Base-by-base conservation (phyloP, 345 rosid species). In the Odontarrhena argentea region DNA sequence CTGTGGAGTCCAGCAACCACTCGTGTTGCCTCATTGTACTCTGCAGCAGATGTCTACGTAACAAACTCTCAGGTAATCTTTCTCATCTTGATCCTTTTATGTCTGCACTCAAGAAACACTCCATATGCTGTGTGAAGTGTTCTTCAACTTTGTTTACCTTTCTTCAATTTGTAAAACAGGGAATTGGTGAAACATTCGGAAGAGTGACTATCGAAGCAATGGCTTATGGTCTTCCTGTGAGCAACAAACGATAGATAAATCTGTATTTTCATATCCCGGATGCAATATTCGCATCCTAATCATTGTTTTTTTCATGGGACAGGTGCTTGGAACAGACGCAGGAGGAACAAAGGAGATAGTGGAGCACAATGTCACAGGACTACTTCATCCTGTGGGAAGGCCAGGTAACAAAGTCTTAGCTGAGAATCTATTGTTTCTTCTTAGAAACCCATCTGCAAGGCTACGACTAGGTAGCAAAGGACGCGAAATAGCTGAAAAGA, bases 201-300 rank as follows among this genome's bases (percentile, higher is more conserved):
- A 93, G 98, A 81, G 98, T 93, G 59, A 93, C 96, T 6, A 84
- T 93, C 74, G 98, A 93, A 84, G 97, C 98, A 63, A 93, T 90
- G 98, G 92, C 95, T 2, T 93, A 88, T 59, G 92, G 96, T 67
- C 88, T 93, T 74, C 97, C 98, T 94, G 95, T 93, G 63, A 81
- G 77, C 54, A 66, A 67, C 51, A 60, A 60, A 59, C n/a, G 14
- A 44, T 9, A 43, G 18, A 57, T 50, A 11, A 10, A 57, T 45
- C 15, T 6, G 4, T 45, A 48, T 35, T 6, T 53, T 7, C 18
- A 18, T 14, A 55, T 14, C 34, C 25, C 1, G 6, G 5, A 30
- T 63, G 48, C 15, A 43, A 42, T 57, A 41, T 28, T 45, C 1
- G 18, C 30, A 59, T 53, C 6, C 30, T 60, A 52, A 60, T 53